Percentiles rank a stretch among this genome's conserved stretches.
Evolutionary conservation across 208 protist genomes (phyloP).

Genomic region (Acanthamoeba castellanii): DNA sequence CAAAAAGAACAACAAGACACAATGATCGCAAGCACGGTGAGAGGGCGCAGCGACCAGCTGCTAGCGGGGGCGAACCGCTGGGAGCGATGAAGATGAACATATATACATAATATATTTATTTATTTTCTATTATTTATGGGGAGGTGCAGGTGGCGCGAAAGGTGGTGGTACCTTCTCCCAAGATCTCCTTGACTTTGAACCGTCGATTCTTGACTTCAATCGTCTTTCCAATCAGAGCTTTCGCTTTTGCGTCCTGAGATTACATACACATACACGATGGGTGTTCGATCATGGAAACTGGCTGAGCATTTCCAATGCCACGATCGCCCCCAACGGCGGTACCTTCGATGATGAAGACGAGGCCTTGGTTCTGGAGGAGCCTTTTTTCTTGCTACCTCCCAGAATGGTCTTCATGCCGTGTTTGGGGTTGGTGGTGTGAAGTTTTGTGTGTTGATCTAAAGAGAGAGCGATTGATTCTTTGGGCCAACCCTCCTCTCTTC

Average conservation of each 20-base stretch:
- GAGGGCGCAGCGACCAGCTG: background rate
- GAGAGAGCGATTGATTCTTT: background rate
- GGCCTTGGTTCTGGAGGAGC: background rate
- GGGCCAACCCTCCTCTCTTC: background rate
- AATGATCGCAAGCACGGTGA: background rate
- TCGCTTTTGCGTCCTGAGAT: slow-evolving; percentile 33
- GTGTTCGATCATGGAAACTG: no score
- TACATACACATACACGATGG: background rate
- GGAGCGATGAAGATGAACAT: no score
- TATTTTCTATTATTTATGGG: background rate
- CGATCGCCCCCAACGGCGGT: no score
- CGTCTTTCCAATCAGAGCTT: slow-evolving; percentile 41
- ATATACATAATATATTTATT: no score
- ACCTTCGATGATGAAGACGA: background rate
- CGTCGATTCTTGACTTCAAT: slow-evolving; percentile 66
- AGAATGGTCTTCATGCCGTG: background rate
- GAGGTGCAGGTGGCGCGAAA: background rate
- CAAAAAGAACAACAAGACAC: background rate
- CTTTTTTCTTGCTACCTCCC: background rate
- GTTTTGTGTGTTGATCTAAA: background rate
- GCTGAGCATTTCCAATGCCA: no score
- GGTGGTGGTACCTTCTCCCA: slow-evolving; percentile 24
- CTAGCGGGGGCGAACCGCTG: background rate
- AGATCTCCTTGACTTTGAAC: slow-evolving; percentile 62
- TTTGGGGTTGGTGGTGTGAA: no score